phyloP scores from a whole-genome alignment of 345 rosid species.

The thale cress (Arabidopsis thaliana) region DNA sequence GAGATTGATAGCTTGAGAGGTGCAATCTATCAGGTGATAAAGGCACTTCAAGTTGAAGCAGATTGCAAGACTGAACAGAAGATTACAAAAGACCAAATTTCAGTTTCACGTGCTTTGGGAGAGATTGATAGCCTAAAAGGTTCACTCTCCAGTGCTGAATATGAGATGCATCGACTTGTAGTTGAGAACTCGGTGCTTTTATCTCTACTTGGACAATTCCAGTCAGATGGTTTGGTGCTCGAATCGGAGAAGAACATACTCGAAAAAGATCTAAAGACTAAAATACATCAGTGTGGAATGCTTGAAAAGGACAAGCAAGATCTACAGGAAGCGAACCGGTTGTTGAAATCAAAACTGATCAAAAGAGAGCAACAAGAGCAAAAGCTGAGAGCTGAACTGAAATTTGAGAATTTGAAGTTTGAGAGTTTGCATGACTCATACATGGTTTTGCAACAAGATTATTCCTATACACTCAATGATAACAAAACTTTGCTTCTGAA shows the following conservation, averaged over 20 bases:
- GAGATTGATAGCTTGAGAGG: conserved; percentile 68
- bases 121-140: conserved; percentile 60
- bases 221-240: conserved; percentile 57
- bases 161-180: conserved; percentile 65
- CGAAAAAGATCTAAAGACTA: conserved; percentile 51
- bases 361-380: conserved; percentile 53
- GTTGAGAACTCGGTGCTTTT: conserved; percentile 79
- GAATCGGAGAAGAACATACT: conserved; percentile 56
- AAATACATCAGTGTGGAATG: conserved; percentile 41
- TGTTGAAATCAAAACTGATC: conserved; percentile 58
- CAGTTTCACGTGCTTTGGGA: conserved; percentile 59
- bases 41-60: conserved; percentile 71
- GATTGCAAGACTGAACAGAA: conserved; percentile 43
- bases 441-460: conserved; percentile 57
- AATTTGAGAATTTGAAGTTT: conserved; percentile 49
- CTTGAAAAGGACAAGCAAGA: conserved; percentile 60
- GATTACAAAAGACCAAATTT: conserved; percentile 51
- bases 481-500: conserved; percentile 54
- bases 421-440: conserved; percentile 55
- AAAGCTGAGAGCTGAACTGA: conserved; percentile 51
- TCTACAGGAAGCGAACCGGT: conserved; percentile 59
- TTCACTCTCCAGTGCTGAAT: conserved; percentile 56
- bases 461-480: conserved; percentile 51
- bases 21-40: conserved; percentile 65
- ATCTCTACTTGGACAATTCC: conserved; percentile 59